Conservation (phyloP, 1,284 basidiomycete species). For the Ustilago loliicola region DNA sequence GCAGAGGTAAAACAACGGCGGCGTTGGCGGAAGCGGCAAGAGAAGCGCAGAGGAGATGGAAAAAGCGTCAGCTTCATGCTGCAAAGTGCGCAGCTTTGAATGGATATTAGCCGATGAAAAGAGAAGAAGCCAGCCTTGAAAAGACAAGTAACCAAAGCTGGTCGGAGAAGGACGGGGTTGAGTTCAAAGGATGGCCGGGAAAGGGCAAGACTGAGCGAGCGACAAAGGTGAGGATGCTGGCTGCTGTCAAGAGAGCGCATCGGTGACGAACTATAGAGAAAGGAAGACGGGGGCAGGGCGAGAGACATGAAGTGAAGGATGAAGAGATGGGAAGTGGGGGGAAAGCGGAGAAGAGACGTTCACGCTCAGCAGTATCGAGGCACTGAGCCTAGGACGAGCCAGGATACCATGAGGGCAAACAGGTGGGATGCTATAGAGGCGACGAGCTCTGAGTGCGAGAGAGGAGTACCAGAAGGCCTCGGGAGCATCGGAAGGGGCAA, state of each 20-base stretch:
- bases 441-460: too few species aligned
- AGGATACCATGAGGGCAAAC: background rate
- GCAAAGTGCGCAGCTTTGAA: slow-evolving; percentile 1
- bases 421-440: background rate
- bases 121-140: background rate
- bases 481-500: background rate
- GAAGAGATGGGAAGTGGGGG: background rate
- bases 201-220: background rate
- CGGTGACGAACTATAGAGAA: background rate
- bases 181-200: background rate
- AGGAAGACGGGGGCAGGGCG: background rate
- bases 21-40: slow-evolving; percentile 6
- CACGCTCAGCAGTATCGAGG: background rate
- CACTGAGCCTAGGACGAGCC: background rate
- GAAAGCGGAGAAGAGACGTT: background rate
- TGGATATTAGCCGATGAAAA: slow-evolving; percentile 2
- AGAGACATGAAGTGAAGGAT: background rate
- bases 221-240: background rate
- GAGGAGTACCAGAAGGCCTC: background rate
- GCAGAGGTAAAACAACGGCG: background rate
- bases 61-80: slow-evolving; percentile 13
- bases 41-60: slow-evolving; percentile 4
- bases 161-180: background rate
- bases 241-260: background rate
- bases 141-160: background rate